A percentile compares a stretch with the other conserved stretches of the same genome.
phyloP scores from a whole-genome alignment of 768 basidiomycete species.

The Tylopilus vinaceipallidus region DNA sequence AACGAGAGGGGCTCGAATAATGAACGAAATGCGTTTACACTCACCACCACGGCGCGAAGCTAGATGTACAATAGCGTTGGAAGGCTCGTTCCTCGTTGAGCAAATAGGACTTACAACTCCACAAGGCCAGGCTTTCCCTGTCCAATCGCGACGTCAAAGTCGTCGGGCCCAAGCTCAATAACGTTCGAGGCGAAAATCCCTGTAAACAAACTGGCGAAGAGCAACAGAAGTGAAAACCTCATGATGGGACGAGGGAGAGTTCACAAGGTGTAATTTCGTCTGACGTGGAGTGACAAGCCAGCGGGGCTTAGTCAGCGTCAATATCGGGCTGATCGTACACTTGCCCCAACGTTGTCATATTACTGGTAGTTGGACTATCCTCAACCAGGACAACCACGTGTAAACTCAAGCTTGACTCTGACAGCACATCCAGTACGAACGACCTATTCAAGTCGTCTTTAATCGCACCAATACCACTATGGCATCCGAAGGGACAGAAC shows the following conservation, averaged over 20 bases:
- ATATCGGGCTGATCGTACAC: too few species aligned
- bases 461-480: conserved; percentile 17
- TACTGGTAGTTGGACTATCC: too few species aligned
- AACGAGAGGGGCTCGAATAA: not conserved
- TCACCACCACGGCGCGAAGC: conserved; percentile 90
- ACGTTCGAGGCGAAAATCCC: conserved; percentile 76
- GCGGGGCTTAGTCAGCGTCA: conserved; percentile 23
- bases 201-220: conserved; percentile 55
- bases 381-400: conserved; percentile 1
- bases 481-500: conserved; percentile 38
- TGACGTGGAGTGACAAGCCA: conserved; percentile 31
- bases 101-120: conserved; percentile 70
- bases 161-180: conserved; percentile 68
- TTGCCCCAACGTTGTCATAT: too few species aligned
- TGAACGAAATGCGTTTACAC: conserved; percentile 20
- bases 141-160: conserved; percentile 76
- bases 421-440: conserved; percentile 28
- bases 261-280: not conserved
- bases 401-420: conserved; percentile 15
- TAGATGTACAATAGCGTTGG: conserved; percentile 27
- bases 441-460: too few species aligned
- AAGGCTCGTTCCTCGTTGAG: not conserved
- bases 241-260: conserved; percentile 39
- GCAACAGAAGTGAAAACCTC: conserved; percentile 55
- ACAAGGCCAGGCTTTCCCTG: conserved; percentile 81